A percentile compares a stretch with the other conserved stretches of the same genome.
These are phyloP conservation scores for Chaetoceros tenuissimus DNA, from an alignment of 108 stramenopile species.

Conservation along the genomic window DNA sequence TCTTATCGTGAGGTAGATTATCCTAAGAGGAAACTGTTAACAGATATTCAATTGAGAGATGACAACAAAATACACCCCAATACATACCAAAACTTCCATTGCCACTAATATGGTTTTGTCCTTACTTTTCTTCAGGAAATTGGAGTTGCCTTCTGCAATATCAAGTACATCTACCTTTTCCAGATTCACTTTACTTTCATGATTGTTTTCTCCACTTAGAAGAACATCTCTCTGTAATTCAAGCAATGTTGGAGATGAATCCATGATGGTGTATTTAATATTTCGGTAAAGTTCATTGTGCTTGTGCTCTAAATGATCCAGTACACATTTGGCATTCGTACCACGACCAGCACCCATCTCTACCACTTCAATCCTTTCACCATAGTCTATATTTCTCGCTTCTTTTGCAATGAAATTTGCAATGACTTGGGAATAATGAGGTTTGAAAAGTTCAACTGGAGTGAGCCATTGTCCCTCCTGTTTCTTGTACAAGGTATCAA, in stretches of 20 bases:
- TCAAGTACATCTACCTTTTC: slow-evolving; percentile 51
- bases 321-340: slow-evolving; percentile 65
- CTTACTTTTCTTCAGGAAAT: background rate
- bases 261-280: slow-evolving; percentile 61
- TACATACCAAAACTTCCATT: no score
- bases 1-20: slow-evolving; percentile 81
- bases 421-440: slow-evolving; percentile 59
- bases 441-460: slow-evolving; percentile 70
- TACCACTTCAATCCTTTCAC: slow-evolving; percentile 41
- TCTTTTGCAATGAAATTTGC: slow-evolving; percentile 54
- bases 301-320: slow-evolving; percentile 35
- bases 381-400: slow-evolving; percentile 9
- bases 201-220: slow-evolving; percentile 7
- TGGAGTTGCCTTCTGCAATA: slow-evolving; percentile 47
- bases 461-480: slow-evolving; percentile 82
- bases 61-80: no score
- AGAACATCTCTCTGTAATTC: slow-evolving; percentile 43
- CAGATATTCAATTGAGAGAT: no score
- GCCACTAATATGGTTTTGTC: slow-evolving; percentile 18
- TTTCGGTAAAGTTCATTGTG: slow-evolving; percentile 44
- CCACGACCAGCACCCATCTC: slow-evolving; percentile 78
- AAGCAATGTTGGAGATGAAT: slow-evolving; percentile 67
- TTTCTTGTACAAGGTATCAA: slow-evolving; percentile 39
- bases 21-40: no score
- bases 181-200: slow-evolving; percentile 50